phyloP scores from a whole-genome alignment of 768 basidiomycete genomes.

The Albatrellus ellisii region DNA sequence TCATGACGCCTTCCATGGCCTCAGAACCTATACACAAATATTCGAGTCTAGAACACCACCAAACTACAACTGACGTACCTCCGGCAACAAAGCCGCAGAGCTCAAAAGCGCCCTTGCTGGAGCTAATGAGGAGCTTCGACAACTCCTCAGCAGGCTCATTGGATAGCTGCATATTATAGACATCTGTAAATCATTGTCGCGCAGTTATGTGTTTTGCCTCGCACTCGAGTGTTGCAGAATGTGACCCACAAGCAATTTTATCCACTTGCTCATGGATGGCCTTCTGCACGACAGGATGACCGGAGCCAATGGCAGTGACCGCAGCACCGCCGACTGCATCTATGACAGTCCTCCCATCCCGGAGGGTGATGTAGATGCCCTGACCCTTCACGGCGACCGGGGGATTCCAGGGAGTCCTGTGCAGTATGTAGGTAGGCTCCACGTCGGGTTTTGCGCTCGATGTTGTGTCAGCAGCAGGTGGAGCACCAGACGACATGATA shows the following conservation, averaged over 20 bases:
- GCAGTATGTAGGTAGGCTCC: conserved; percentile 17
- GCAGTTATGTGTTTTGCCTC: background rate
- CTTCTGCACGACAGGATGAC: conserved; percentile 55
- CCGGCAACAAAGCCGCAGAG: conserved; percentile 62
- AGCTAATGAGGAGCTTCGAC: conserved; percentile 49
- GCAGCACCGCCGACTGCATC: conserved; percentile 84
- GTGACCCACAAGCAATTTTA: conserved; percentile 53
- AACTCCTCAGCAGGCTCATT: conserved; percentile 74
- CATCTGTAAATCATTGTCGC: conserved; percentile 35
- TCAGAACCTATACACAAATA: conserved; percentile 48
- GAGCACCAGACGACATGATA: no score
- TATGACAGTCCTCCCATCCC: conserved; percentile 54
- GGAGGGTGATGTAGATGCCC: conserved; percentile 60
- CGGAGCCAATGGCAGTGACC: conserved; percentile 66
- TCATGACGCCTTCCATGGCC: conserved; percentile 81
- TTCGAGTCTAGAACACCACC: background rate
- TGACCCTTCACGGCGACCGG: conserved; percentile 53
- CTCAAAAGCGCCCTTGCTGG: conserved; percentile 63
- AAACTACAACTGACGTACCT: conserved; percentile 28
- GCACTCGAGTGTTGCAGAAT: background rate
- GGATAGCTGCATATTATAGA: conserved; percentile 78
- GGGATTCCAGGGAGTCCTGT: conserved; percentile 57
- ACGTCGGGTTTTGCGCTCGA: background rate
- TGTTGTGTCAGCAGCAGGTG: background rate
- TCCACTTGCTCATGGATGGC: conserved; percentile 75